Evolutionary conservation across 2,329 filamentous ascomycete genomes (phyloP), one percentile per base, ranked within the genome.

Genomic region (Trichoderma breve): DNA sequence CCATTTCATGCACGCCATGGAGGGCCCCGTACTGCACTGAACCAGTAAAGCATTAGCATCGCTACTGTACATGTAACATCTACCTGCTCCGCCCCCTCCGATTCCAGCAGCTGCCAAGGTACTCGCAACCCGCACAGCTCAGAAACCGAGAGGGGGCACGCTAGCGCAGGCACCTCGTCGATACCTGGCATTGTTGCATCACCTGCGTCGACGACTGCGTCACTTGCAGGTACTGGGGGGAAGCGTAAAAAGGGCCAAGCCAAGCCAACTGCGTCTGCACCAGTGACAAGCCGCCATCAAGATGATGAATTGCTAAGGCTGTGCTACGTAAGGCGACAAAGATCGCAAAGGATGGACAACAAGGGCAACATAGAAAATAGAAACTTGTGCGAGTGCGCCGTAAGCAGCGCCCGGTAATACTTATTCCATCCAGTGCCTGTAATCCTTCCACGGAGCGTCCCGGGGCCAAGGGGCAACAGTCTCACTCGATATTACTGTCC

Each of bases 91-190:
- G 43, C 28, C 62, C 28, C 62, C n/a, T 32, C 18, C 24, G 28
- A 6, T 39, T 39, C 39, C 21, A 21, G 34, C 24, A 14, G 26
- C 18, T 6, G 26, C 36, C 47, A n/a, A 55, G n/a, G 43, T 65
- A 65, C 39, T 18, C 9, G 12, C 12, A 67, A 60, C 55, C 18
- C 24, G 34, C 55, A 21, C 26, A 32, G 21, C 53, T 24, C 26
- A n/a, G 9, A n/a, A 21, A 47, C 14, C 24, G n/a, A 26, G 28
- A 34, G 57, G 36, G 57, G 64, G 51, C 32, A 21, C 66, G 57
- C 66, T 69, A 69, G 66, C 39, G 66, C 66, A 70, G 57, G 57
- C 28, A 70, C 66, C 66, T 70, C 55, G 28, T 15, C 14, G 66
- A 36, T 61, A 70, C 66, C 66, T 62, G 57, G 39, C 15, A 7